Percentiles rank a stretch among this genome's conserved stretches.
Conservation (phyloP, 2,329 filamentous ascomycete species). For the Ceratocystis albifundus region DNA sequence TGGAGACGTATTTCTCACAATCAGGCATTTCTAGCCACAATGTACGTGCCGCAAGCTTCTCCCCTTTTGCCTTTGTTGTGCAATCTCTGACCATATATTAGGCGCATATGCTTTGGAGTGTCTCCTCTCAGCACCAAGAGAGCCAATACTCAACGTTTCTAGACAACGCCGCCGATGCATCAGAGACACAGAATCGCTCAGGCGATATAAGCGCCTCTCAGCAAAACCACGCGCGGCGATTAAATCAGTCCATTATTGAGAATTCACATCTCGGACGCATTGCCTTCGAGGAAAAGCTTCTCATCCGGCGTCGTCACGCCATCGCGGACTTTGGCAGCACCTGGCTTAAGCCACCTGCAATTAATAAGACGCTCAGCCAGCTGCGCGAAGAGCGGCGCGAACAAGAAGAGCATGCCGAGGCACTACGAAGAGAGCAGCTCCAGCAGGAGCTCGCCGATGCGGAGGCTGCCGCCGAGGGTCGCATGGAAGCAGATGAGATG, state of each 20-base stretch:
- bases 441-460: constrained; percentile 64
- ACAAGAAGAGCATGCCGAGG: constrained; percentile 70
- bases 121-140: constrained; percentile 46
- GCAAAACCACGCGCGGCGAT: constrained; percentile 29
- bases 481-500: constrained; percentile 39
- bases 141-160: constrained; percentile 31
- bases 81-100: constrained; percentile 29
- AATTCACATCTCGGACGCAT: constrained; percentile 57
- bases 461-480: constrained; percentile 36
- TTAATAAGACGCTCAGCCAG: constrained; percentile 80
- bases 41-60: constrained; percentile 36
- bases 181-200: constrained; percentile 29
- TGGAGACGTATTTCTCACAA: constrained; percentile 42
- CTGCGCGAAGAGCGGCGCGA: constrained; percentile 82
- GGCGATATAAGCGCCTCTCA: constrained; percentile 23
- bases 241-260: constrained; percentile 38
- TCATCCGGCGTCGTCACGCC: constrained; percentile 65
- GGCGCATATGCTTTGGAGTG: constrained; percentile 66
- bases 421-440: constrained; percentile 56
- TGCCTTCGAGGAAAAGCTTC: constrained; percentile 61
- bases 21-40: constrained; percentile 59
- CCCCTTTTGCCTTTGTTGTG: not conserved
- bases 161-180: constrained; percentile 28
- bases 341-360: constrained; percentile 83
- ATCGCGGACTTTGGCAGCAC: constrained; percentile 76